Conservation (phyloP, 768 basidiomycete species). For the Sistotremastrum suecicum region DNA sequence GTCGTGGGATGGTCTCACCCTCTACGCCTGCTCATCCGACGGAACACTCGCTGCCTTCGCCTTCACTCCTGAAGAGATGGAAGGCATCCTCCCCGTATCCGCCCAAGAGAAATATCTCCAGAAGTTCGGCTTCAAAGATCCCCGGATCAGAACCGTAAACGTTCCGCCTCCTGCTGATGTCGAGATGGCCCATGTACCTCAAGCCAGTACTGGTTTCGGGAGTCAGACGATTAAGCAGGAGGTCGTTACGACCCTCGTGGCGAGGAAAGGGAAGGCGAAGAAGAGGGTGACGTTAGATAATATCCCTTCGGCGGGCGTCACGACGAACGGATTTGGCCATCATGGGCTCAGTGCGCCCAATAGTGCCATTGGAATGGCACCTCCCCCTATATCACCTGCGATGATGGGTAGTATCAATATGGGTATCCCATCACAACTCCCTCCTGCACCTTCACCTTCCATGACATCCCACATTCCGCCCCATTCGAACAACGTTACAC, state of each 20-base stretch:
- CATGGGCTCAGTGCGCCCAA: too few relatives aligned
- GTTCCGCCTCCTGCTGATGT: conserved; percentile 8
- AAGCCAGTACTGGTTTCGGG: conserved; percentile 25
- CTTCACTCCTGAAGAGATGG: conserved; percentile 68
- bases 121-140: conserved; percentile 62
- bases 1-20: conserved; percentile 83
- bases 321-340: too few relatives aligned
- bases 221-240: background rate
- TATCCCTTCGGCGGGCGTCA: too few relatives aligned
- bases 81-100: conserved; percentile 61
- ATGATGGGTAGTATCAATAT: too few relatives aligned
- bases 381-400: too few relatives aligned
- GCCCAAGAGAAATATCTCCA: conserved; percentile 70
- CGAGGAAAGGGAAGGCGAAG: conserved; percentile 5
- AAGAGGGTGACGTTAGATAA: too few relatives aligned
- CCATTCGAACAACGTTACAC: too few relatives aligned
- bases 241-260: background rate
- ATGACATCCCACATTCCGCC: too few relatives aligned
- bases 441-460: too few relatives aligned
- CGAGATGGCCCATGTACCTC: conserved; percentile 16
- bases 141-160: conserved; percentile 21
- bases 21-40: conserved; percentile 93
- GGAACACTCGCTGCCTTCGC: conserved; percentile 84
- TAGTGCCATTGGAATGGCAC: too few relatives aligned
- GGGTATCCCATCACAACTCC: too few relatives aligned